These are phyloP conservation scores for Boletus rubescentipes DNA, from an alignment of 768 basidiomycete species.

Conservation along the genomic window DNA sequence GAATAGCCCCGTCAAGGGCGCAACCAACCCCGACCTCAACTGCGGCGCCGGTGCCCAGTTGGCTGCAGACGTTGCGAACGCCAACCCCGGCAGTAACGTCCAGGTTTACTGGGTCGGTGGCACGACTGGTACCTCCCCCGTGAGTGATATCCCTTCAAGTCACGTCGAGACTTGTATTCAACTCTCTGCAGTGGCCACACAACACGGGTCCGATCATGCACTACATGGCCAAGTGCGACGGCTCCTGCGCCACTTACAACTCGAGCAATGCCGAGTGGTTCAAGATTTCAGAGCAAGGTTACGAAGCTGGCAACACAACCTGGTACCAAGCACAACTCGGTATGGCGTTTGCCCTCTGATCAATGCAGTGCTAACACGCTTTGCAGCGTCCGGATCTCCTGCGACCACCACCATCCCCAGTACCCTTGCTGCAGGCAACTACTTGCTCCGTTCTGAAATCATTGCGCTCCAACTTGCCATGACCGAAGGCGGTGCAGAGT, in stretches of 20 bases:
- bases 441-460: conserved; percentile 74
- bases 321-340: conserved; percentile 55
- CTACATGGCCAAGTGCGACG: conserved; percentile 66
- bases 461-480: conserved; percentile 69
- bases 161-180: background rate
- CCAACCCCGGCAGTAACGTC: conserved; percentile 57
- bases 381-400: conserved; percentile 38
- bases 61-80: conserved; percentile 48
- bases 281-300: conserved; percentile 62
- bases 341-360: conserved; percentile 25
- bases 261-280: conserved; percentile 62
- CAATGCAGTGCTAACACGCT: background rate
- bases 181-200: conserved; percentile 44
- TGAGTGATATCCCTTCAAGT: conserved; percentile 5
- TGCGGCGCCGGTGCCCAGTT: conserved; percentile 55
- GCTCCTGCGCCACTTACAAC: conserved; percentile 56
- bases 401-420: conserved; percentile 43
- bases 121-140: conserved; percentile 33
- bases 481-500: conserved; percentile 50
- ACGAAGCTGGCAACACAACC: conserved; percentile 28
- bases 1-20: conserved; percentile 53
- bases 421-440: conserved; percentile 62
- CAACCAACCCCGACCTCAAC: conserved; percentile 51
- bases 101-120: conserved; percentile 52
- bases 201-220: conserved; percentile 67